Evolutionary conservation across 768 basidiomycete genomes (phyloP), one percentile per base, ranked within the genome.

Genomic region (Leccinum pellstonianum): DNA sequence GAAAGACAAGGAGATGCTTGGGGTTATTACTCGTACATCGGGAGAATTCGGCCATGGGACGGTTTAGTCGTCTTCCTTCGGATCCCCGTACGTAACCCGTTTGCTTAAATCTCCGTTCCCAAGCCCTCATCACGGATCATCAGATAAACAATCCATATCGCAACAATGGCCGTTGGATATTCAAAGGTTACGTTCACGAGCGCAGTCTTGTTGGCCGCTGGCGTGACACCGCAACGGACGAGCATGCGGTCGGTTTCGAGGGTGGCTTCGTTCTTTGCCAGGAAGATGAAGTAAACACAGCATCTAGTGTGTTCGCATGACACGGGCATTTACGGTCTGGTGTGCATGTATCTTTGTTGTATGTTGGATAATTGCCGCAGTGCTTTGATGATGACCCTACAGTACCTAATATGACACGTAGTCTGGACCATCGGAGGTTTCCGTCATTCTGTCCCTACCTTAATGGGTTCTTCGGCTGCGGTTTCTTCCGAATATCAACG

Each of bases 1-100:
- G 73, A 76, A 63, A 73, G 66, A 55, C 75, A 80, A 35, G 80
- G 78, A 4, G 76, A 76, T 23, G 81, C 81, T 23, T 84, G 83
- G 83, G 82, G 83, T 5, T 72, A 78, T 58, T 76, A 73, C 63
- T 74, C 69, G 17, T 75, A 79, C 54, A 67, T 80, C 59, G 81
- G 83, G n/a, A 71, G 81, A 68, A 73, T 83, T 58, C 73, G 81
- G 31, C 72, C 73, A 37, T 83, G 83, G 81, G 82, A 84, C 66
- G 82, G 82, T 3, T 64, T 82, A 27, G 66, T 82, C 6, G 77
- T 77, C 43, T 71, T 84, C 49, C 71, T 82, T 37, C 78, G 80
- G 33, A 72, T 73, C 58, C 75, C 81, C 11, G 83, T 82, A 67
- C 52, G 80, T 73, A 55, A 63, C 33, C 17, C 29, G 8, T 53